Evolutionary conservation across 805 yeast species (phyloP), one percentile per base, ranked within the genome.

Genomic region (Yarrowia sp.): DNA sequence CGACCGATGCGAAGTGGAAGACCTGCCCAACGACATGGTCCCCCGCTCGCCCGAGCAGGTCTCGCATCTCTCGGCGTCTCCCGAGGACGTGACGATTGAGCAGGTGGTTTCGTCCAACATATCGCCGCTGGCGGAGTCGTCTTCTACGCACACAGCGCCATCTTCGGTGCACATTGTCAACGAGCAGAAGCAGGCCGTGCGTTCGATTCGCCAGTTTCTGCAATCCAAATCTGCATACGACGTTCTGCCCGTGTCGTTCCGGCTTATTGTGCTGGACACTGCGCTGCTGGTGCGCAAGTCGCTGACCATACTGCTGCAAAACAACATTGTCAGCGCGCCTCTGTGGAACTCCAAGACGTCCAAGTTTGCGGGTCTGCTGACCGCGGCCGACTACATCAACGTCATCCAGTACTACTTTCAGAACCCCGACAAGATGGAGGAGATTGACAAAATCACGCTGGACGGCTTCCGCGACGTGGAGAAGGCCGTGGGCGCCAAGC

Each of bases 251-350:
- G 98, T 94, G 33, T 87, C 96, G 19, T 94, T 93, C 73, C 80
- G 97, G 68, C 80, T 94, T 69, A 88, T 94, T 62, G 98, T 94
- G 49, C 83, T 94, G 68, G 99, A 94, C 72, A 92, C 98, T 1
- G 84, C 97, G 6, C 77, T 94, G 51, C 77, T 90, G 62, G 96
- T 94, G 36, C 92, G 93, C 74, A 90, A 93, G 72, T 88, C 97
- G 4, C 79, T 94, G 70, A 91, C 90, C 66, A 92, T 96, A 27
- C 76, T 94, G 64, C 78, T 94, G 59, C 98, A 94, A 72, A 94
- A 94, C 73, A 89, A 90, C 71, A 90, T 94, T 69, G 97, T 94
- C 31, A 87, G 96, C 61, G 98, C 98, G 4, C 99, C 99, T 2
- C 78, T 94, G 59, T 94, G 99, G 99, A 89, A 93, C 74, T 87